Evolutionary conservation across 345 rosid genomes (phyloP).

Genomic region (Excoecaria cochinchinensis): DNA sequence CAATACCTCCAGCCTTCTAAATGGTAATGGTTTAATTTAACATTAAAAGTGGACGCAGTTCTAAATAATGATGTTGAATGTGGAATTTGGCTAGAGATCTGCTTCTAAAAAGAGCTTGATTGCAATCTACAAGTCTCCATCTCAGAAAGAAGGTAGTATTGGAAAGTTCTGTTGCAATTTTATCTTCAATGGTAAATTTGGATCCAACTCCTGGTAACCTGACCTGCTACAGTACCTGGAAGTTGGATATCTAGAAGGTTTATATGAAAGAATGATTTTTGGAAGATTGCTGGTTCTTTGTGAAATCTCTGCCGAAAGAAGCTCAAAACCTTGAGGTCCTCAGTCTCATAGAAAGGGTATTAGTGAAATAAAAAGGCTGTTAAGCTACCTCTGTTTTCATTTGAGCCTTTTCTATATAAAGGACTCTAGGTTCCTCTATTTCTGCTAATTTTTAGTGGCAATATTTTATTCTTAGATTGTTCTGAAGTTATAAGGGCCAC

Average conservation of each 20-base stretch:
- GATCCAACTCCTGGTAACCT: no score
- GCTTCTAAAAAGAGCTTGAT: background rate
- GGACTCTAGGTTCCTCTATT: no score
- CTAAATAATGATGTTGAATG: background rate
- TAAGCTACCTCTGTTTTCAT: no score
- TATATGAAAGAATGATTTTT: background rate
- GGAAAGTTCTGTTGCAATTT: no score
- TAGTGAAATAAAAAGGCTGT: no score
- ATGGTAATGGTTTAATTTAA: background rate
- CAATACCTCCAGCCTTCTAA: background rate
- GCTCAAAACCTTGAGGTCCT: background rate
- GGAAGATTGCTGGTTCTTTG: background rate
- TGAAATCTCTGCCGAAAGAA: background rate
- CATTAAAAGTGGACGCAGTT: background rate
- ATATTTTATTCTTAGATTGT: no score
- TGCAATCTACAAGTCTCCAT: background rate
- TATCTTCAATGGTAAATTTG: no score
- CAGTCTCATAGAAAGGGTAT: background rate
- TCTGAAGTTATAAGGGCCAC: no score
- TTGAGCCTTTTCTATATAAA: no score
- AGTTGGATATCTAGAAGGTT: background rate
- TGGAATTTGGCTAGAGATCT: background rate
- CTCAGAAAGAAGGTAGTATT: no score
- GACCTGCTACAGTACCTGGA: no score
- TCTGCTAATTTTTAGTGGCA: no score